Conservation (phyloP, 164 flowering plant genomes). For the Euptelea pleiosperma region DNA sequence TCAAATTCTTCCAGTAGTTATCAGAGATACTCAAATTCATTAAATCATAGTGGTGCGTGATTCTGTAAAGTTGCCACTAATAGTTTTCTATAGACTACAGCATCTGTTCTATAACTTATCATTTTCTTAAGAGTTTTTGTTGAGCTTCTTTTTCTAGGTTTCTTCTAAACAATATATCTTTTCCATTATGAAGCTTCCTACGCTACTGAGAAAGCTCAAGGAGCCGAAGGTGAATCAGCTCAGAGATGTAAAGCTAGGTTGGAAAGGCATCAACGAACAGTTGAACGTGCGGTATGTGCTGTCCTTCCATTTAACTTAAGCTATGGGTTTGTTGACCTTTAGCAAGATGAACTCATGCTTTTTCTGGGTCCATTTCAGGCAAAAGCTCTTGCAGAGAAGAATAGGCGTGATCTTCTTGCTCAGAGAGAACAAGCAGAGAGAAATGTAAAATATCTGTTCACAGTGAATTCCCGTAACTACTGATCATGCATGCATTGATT, state of each 20-base stretch:
- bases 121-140: constrained; percentile 2
- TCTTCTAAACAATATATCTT: constrained; percentile 12
- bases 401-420: constrained; percentile 76
- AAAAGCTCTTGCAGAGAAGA: constrained; percentile 92
- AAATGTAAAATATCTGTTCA: constrained; percentile 42
- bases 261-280: constrained; percentile 82
- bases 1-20: constrained; percentile 33
- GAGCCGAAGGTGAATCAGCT: constrained; percentile 73
- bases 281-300: constrained; percentile 80
- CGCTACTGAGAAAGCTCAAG: constrained; percentile 32
- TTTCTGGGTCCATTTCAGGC: constrained; percentile 47
- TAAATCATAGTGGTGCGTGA: constrained; percentile 35
- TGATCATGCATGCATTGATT: constrained; percentile 3
- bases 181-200: constrained; percentile 21
- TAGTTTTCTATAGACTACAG: background rate
- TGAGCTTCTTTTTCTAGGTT: constrained; percentile 4
- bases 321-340: background rate
- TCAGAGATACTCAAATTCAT: constrained; percentile 33
- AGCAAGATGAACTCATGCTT: constrained; percentile 4
- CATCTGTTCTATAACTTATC: background rate
- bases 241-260: constrained; percentile 85
- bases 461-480: background rate
- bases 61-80: background rate
- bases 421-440: constrained; percentile 89
- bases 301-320: background rate